phyloP scores from a whole-genome alignment of 2,329 filamentous ascomycete genomes.

The Microdochium trichocladiopsis region DNA sequence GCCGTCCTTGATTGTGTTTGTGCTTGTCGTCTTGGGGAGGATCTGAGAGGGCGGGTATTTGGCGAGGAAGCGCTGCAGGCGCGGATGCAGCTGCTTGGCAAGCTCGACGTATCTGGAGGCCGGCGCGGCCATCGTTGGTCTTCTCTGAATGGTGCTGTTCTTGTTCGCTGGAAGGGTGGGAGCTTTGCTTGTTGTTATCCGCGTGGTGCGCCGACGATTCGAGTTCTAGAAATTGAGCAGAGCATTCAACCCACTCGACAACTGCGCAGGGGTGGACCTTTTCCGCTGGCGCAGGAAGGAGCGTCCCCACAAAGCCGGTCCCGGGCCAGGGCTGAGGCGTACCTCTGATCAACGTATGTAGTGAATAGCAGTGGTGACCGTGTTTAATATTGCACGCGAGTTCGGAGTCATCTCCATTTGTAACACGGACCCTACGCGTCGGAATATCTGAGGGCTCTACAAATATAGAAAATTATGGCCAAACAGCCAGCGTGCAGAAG shows the following conservation, averaged over 20 bases:
- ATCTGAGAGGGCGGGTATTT: constrained; percentile 73
- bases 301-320: background rate
- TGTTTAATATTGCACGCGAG: no score
- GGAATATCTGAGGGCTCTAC: no score
- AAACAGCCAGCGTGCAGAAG: no score
- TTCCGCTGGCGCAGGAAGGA: background rate
- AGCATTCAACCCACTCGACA: background rate
- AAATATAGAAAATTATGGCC: no score
- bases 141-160: no score
- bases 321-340: background rate
- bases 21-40: constrained; percentile 31
- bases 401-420: no score
- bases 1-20: constrained; percentile 23
- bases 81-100: constrained; percentile 67
- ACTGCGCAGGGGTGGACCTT: background rate
- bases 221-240: background rate
- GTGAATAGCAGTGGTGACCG: no score
- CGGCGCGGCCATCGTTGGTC: constrained; percentile 13
- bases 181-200: constrained; percentile 10
- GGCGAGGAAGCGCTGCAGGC: constrained; percentile 79
- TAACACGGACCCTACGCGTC: no score
- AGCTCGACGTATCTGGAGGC: constrained; percentile 40
- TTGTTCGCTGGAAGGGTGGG: background rate
- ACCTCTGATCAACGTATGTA: background rate
- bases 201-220: no score